phyloP scores from a whole-genome alignment of 805 yeast species.

The Grigorovia jiainica region DNA sequence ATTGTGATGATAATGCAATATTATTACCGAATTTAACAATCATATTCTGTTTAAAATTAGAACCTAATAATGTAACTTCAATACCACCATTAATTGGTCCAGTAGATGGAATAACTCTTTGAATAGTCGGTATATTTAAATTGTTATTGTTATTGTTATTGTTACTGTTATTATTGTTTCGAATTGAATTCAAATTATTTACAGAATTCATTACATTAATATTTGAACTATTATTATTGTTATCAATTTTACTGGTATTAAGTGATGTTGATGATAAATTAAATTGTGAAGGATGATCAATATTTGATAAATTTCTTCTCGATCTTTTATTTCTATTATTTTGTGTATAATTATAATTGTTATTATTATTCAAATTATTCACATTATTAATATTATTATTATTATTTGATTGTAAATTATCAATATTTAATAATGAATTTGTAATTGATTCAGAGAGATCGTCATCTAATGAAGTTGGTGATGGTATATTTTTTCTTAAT shows the following conservation, averaged over 20 bases:
- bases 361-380: neutral
- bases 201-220: constrained; percentile 1
- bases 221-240: constrained; percentile 1
- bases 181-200: neutral
- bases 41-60: constrained; percentile 75
- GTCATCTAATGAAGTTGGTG: constrained; percentile 56
- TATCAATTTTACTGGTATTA: no score
- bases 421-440: constrained; percentile 1
- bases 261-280: no score
- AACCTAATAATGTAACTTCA: constrained; percentile 85
- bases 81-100: constrained; percentile 96
- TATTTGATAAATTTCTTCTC: neutral
- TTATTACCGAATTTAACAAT: constrained; percentile 80
- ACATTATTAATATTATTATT: neutral
- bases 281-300: neutral
- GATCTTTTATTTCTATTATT: neutral
- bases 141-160: neutral
- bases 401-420: neutral
- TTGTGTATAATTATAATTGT: neutral
- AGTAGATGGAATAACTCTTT: constrained; percentile 86
- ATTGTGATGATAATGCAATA: constrained; percentile 74
- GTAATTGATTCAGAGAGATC: constrained; percentile 42
- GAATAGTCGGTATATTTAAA: constrained; percentile 44
- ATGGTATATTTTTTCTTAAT: constrained; percentile 31
- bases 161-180: neutral